phyloP scores from a whole-genome alignment of 2,329 filamentous ascomycete species.

The Cercospora nicotianae region DNA sequence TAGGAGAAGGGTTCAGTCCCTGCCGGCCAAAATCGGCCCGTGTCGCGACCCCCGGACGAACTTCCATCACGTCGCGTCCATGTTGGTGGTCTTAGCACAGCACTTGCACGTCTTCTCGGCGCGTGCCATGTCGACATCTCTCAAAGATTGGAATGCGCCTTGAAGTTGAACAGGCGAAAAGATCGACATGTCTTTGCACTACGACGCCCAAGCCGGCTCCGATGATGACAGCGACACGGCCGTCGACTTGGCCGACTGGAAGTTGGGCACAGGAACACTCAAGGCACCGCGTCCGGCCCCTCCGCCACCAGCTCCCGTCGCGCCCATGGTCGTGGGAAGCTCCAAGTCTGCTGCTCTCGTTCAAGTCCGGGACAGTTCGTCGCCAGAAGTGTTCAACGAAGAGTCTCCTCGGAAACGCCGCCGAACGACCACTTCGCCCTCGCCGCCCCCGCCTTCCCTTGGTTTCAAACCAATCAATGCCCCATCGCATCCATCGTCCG shows the following conservation, averaged over 20 bases:
- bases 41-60: not conserved
- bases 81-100: not conserved
- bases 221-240: constrained; percentile 27
- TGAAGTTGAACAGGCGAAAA: not conserved
- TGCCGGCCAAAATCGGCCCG: not conserved
- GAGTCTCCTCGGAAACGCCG: constrained; percentile 16
- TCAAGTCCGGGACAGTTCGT: constrained; percentile 19
- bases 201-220: constrained; percentile 30
- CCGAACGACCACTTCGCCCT: constrained; percentile 3
- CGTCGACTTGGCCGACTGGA: constrained; percentile 34
- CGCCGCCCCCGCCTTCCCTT: constrained; percentile 7
- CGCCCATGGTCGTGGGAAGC: constrained; percentile 24
- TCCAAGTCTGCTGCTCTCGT: not conserved
- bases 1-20: constrained; percentile 2
- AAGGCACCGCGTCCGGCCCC: constrained; percentile 9
- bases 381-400: constrained; percentile 13
- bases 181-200: constrained; percentile 32
- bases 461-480: constrained; percentile 27
- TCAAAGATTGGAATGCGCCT: constrained; percentile 3
- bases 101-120: not conserved
- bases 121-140: not conserved
- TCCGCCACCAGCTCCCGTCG: constrained; percentile 23
- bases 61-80: not conserved
- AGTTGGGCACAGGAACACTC: constrained; percentile 11
- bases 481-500: constrained; percentile 3